Percentiles rank a stretch among this genome's conserved stretches.
phyloP scores from a whole-genome alignment of 805 yeast genomes.

The Komagataella pseudopastoris region DNA sequence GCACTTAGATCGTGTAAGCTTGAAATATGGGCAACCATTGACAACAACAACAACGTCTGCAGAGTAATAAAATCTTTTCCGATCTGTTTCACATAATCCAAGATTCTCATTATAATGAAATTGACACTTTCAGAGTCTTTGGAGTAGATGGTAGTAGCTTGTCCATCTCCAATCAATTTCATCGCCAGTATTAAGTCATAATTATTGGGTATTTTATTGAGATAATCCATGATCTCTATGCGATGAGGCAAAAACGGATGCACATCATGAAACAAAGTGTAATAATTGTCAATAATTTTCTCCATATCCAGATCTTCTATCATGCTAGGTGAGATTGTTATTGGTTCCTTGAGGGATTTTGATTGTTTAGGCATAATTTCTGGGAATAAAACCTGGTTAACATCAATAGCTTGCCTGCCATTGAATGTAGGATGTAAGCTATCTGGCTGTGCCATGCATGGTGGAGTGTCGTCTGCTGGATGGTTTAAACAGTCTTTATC shows the following conservation, averaged over 20 bases:
- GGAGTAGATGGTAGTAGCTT: slow-evolving; percentile 19
- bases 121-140: slow-evolving; percentile 26
- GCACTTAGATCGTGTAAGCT: slow-evolving; percentile 33
- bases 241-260: slow-evolving; percentile 36
- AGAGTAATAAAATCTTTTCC: slow-evolving; percentile 29
- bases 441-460: slow-evolving; percentile 11
- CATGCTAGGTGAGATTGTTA: not conserved
- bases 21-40: slow-evolving; percentile 35
- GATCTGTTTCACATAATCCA: slow-evolving; percentile 15
- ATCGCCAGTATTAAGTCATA: slow-evolving; percentile 29
- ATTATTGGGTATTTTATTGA: slow-evolving; percentile 19
- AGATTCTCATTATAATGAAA: slow-evolving; percentile 19
- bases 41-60: slow-evolving; percentile 25
- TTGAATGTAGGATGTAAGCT: not conserved
- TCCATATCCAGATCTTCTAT: slow-evolving; percentile 12
- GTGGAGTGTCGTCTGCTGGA: slow-evolving; percentile 14
- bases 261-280: slow-evolving; percentile 21
- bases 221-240: slow-evolving; percentile 19
- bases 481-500: slow-evolving; percentile 13
- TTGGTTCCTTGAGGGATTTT: slow-evolving; percentile 7
- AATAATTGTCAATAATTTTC: slow-evolving; percentile 18
- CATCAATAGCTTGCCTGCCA: not conserved
- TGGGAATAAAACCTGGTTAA: slow-evolving; percentile 12
- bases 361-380: slow-evolving; percentile 13
- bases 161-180: slow-evolving; percentile 38